A percentile compares a stretch with the other conserved stretches of the same genome.
These are phyloP conservation scores for Pythium rishiriense DNA, from an alignment of 352 stramenopile genomes.

Conservation along the genomic window DNA sequence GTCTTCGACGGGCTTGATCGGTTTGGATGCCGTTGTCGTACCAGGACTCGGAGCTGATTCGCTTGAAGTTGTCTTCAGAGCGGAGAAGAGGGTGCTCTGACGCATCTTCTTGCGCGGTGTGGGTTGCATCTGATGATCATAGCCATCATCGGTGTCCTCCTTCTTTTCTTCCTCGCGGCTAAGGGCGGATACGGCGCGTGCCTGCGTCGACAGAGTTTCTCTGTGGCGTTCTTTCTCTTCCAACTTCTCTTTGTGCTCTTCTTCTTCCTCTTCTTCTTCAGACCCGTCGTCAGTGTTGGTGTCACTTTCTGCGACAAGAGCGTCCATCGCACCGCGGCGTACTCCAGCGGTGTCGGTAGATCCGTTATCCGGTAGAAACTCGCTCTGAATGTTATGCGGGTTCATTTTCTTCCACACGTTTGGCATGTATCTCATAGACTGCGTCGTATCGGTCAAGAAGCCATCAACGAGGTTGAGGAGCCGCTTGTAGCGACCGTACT, in stretches of 20 bases:
- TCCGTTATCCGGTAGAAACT: conserved; percentile 38
- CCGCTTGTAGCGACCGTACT: conserved; percentile 79
- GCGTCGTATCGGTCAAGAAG: conserved; percentile 58
- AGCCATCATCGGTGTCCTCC: conserved; percentile 34
- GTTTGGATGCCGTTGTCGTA: neutral
- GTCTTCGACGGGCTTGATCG: conserved; percentile 25
- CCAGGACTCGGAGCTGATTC: neutral
- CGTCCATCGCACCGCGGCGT: conserved; percentile 57
- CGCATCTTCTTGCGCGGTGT: conserved; percentile 18
- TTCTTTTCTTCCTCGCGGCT: conserved; percentile 18
- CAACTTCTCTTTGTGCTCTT: conserved; percentile 32
- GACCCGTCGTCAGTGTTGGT: conserved; percentile 30
- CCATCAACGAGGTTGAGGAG: conserved; percentile 62
- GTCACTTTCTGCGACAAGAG: conserved; percentile 60
- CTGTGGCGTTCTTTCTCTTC: conserved; percentile 11
- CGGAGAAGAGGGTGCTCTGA: conserved; percentile 17
- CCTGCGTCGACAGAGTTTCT: neutral
- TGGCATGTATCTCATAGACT: conserved; percentile 35
- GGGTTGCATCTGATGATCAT: conserved; percentile 3
- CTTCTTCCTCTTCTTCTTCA: conserved; percentile 38
- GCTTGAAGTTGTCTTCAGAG: neutral
- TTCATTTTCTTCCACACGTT: conserved; percentile 76
- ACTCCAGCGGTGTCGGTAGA: neutral
- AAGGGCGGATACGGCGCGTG: too few relatives aligned
- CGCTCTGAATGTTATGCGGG: conserved; percentile 39